Base-by-base conservation (phyloP, 225 moss, liverwort and hornwort genomes). In the Polytrichum formosum region DNA sequence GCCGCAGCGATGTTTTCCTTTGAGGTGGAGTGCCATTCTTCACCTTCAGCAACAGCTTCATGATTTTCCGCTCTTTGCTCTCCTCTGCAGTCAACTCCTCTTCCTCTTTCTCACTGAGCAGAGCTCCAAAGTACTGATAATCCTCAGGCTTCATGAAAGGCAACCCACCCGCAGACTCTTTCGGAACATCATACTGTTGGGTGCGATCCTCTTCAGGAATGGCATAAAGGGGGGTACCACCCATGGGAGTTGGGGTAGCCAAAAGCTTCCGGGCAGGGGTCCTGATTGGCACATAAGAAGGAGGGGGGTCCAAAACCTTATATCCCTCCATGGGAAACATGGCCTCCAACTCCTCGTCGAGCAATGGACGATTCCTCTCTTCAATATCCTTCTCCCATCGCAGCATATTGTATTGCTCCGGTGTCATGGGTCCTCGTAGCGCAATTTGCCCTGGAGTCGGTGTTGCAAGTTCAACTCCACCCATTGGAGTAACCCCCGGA, bases 301-400 rank as follows among this genome's bases (percentile, higher is more conserved):
- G 91, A 21, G 98, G 98, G 4, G 94, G 98, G 69, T 98, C 94
- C 56, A 98, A 56, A 58, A 92, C 78, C 77, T 92, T 94, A 76
- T 98, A 98, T 3, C 98, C 98, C 64, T 98, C 98, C 94, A 94
- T 94, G 4, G 98, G 98, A 72, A 98, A 98, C 98, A 98, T 98
- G 6, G 94, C 82, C 68, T 98, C 92, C 66, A 98, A 75, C 54
- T 98, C 98, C 60, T 94, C 98, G 66, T 98, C 98, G 66, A 91
- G 82, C 35, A 98, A 78, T 18, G 98, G 98, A 27, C 98, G 90
- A 71, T 98, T 98, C 75, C 98, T 81, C 73, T 98, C 98, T 68
- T 98, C 98, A 26, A 98, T 98, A 56, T 98, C 98, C 68, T 94
- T 98, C 83, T 98, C 98, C 98, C 98, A 98, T 46, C 98, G 91